Evolutionary conservation across 352 stramenopile species (phyloP), one percentile per base, ranked within the genome.

Genomic region (Phytophthora pinifolia): DNA sequence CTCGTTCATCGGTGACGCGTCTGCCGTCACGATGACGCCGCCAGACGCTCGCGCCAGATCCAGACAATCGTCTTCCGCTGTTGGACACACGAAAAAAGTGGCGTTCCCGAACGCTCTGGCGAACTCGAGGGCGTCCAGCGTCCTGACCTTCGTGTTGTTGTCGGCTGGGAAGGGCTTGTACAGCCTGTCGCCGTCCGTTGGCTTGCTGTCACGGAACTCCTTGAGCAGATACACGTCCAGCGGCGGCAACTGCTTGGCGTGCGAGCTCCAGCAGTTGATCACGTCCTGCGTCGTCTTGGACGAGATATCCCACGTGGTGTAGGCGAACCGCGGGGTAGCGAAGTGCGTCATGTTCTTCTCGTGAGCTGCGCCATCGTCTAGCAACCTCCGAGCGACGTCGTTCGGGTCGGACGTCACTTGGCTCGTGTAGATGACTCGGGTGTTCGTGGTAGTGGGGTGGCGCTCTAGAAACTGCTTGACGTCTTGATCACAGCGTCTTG

Each of bases 1-100:
- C 43, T 88, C 77, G 51, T 84, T 86, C 77, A 84, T 88, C 22
- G 77, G 77, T 13, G 71, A 72, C 8, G 54, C 55, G 47, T 84
- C 62, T 0, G 67, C 70, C 4, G 74, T 72, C 29, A 88, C 43
- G 9, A 88, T 65, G 5, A 86, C 58, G 4, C 59, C 70, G 3
- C 74, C 65, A 1, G 70, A 47, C 5, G 77, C 74, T 20, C 72
- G 67, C 10, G 71, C 77, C 12, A 84, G 72, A 38, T 81, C 79
- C 48, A 88, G 72, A 58, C 76, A 83, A 57, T 88, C 74, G 34
- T 75, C 74, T 34, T 62, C 76, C 9, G 74, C 75, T 65, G 74
- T 88, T 10, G 79, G 60, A 13, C 72, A 86, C 18, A 87, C 35
- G 30, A 89, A 74, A 33, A 79, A 80, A 4, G 70, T 32, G 8